A percentile compares a stretch with the other conserved stretches of the same genome.
phyloP scores from a whole-genome alignment of 1,284 basidiomycete species.

The Microbotryum silenes-acaulis region DNA sequence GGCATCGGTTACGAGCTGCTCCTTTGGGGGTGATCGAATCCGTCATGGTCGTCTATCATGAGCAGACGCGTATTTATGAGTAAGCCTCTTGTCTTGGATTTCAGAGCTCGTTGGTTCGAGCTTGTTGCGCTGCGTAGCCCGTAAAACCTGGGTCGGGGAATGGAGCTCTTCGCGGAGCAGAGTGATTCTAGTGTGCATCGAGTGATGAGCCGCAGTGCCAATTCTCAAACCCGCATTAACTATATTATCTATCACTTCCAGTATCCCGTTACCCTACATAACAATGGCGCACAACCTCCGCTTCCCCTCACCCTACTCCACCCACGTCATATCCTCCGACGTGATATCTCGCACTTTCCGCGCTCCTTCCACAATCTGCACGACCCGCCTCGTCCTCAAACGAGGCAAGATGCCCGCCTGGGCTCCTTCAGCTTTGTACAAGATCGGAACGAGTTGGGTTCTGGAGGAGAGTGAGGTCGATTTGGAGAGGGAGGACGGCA shows the following conservation, averaged over 20 bases:
- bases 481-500: slow-evolving; percentile 5
- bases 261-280: slow-evolving; percentile 30
- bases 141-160: neutral
- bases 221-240: neutral
- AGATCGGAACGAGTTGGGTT: slow-evolving; percentile 29
- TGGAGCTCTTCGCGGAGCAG: neutral
- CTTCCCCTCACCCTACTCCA: slow-evolving; percentile 43
- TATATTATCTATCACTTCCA: slow-evolving; percentile 1
- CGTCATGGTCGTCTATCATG: slow-evolving; percentile 20
- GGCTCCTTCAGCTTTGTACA: slow-evolving; percentile 40
- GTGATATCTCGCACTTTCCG: slow-evolving; percentile 38
- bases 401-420: slow-evolving; percentile 43
- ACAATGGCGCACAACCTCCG: slow-evolving; percentile 40
- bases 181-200: neutral
- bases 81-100: neutral
- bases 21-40: too few species aligned
- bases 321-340: slow-evolving; percentile 42
- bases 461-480: slow-evolving; percentile 28
- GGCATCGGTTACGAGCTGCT: too few species aligned
- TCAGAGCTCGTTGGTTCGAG: neutral
- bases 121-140: neutral
- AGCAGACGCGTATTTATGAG: slow-evolving; percentile 21
- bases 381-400: slow-evolving; percentile 41
- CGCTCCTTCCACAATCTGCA: neutral
- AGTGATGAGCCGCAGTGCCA: neutral